phyloP scores from a whole-genome alignment of 768 basidiomycete genomes.

The Tremella mesenterica region DNA sequence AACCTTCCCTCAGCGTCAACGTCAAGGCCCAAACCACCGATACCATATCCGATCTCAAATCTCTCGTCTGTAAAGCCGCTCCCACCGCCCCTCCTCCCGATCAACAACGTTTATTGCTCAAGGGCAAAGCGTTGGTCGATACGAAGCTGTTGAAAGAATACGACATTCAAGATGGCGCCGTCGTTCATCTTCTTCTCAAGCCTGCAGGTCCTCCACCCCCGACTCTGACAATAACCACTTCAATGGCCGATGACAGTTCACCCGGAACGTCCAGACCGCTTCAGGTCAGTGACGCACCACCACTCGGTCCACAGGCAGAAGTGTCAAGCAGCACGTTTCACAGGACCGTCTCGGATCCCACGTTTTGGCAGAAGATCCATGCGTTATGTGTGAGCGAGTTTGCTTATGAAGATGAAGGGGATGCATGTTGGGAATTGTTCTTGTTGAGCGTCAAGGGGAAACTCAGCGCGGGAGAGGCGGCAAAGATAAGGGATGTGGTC shows the following conservation, averaged over 20 bases:
- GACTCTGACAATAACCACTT: conserved; percentile 34
- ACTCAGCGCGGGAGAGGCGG: conserved; percentile 76
- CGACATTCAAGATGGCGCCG: conserved; percentile 66
- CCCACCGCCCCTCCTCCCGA: conserved; percentile 64
- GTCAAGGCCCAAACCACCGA: conserved; percentile 66
- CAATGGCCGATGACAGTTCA: conserved; percentile 19
- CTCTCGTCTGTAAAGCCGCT: conserved; percentile 56
- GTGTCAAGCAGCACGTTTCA: conserved; percentile 52
- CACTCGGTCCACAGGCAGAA: conserved; percentile 34
- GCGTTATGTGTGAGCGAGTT: conserved; percentile 63
- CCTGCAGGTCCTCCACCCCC: conserved; percentile 45
- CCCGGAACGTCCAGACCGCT: conserved; percentile 47
- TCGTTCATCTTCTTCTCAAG: conserved; percentile 79
- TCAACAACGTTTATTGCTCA: conserved; percentile 75
- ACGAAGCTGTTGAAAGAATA: conserved; percentile 85
- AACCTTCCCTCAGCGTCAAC: conserved; percentile 69
- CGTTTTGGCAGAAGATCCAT: conserved; percentile 68
- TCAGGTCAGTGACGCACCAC: conserved; percentile 47
- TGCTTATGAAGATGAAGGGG: conserved; percentile 55
- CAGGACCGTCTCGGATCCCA: conserved; percentile 60
- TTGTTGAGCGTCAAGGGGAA: conserved; percentile 69
- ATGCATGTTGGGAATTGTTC: conserved; percentile 75
- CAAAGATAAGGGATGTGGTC: conserved; percentile 79
- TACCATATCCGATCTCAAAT: conserved; percentile 70
- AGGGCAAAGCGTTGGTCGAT: conserved; percentile 89